Percentiles rank a stretch among this genome's conserved stretches.
Evolutionary conservation across 2,329 filamentous ascomycete genomes (phyloP).

Genomic region (Rhynchosporium agropyri): DNA sequence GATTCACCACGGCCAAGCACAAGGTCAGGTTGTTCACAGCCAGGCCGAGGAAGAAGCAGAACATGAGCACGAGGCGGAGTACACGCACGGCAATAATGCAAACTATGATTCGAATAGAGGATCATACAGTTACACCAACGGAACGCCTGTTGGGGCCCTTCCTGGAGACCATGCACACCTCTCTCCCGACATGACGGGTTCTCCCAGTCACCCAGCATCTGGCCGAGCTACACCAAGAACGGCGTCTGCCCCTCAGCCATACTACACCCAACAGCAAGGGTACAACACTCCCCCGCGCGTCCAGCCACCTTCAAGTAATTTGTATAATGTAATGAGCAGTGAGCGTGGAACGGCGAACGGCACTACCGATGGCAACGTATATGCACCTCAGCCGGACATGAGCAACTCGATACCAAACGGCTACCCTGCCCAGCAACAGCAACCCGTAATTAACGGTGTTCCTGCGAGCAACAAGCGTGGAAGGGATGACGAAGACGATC

Average conservation of each 20-base stretch:
- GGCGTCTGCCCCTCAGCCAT: conserved; percentile 68
- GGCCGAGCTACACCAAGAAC: conserved; percentile 86
- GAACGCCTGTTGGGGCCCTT: conserved; percentile 65
- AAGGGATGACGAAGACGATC: conserved; percentile 52
- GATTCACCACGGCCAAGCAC: conserved; percentile 59
- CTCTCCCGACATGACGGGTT: conserved; percentile 80
- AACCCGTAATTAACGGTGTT: conserved; percentile 67
- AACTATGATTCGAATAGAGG: conserved; percentile 72
- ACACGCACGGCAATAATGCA: conserved; percentile 78
- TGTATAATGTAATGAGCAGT: conserved; percentile 89
- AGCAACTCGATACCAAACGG: conserved; percentile 58
- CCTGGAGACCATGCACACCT: conserved; percentile 75
- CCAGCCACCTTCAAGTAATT: conserved; percentile 70
- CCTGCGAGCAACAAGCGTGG: conserved; percentile 47
- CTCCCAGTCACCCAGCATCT: conserved; percentile 78
- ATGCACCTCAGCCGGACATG: conserved; percentile 67
- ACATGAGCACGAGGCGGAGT: conserved; percentile 79
- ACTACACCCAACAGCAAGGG: conserved; percentile 66
- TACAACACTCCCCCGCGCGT: conserved; percentile 81
- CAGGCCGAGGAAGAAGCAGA: conserved; percentile 68
- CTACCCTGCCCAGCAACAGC: conserved; percentile 58
- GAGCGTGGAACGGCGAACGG: conserved; percentile 70
- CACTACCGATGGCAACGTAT: conserved; percentile 67
- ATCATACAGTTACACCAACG: conserved; percentile 75
- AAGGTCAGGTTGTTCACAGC: conserved; percentile 56